Conservation (phyloP, 139 green algal genomes). For the Mychonastes homosphaera region DNA sequence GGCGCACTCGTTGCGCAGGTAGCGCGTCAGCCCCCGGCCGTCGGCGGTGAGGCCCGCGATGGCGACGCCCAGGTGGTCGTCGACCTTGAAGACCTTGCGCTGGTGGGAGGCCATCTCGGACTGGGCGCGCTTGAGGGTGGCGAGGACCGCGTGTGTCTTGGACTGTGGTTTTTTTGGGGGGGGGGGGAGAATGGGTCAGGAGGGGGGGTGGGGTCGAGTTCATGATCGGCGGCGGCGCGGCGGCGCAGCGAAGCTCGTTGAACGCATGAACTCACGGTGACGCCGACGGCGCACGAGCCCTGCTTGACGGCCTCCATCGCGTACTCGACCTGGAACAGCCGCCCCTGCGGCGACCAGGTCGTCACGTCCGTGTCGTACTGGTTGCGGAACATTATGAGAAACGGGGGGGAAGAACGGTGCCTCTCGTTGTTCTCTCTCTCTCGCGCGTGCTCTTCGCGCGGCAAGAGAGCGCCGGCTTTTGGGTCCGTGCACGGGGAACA, state of each 20-base stretch:
- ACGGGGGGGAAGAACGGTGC: no score
- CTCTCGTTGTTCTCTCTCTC: no score
- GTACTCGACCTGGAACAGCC: slow-evolving; percentile 95
- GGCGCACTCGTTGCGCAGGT: slow-evolving; percentile 95
- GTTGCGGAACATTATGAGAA: slow-evolving; percentile 10
- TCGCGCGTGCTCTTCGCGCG: no score
- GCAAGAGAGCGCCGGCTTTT: no score
- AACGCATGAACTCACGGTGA: slow-evolving; percentile 52
- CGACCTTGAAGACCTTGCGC: slow-evolving; percentile 92
- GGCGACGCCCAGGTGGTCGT: slow-evolving; percentile 95
- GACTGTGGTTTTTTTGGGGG: slow-evolving; percentile 63
- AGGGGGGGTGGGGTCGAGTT: neutral
- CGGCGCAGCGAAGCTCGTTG: neutral
- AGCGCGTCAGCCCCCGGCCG: slow-evolving; percentile 79
- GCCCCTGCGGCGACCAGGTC: slow-evolving; percentile 89
- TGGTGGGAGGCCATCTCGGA: slow-evolving; percentile 85
- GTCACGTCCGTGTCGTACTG: slow-evolving; percentile 97
- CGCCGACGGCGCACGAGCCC: slow-evolving; percentile 80
- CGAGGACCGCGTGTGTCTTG: slow-evolving; percentile 80
- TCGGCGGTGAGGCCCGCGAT: slow-evolving; percentile 91
- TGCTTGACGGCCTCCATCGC: slow-evolving; percentile 99
- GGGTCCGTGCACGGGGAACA: no score
- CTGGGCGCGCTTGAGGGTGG: slow-evolving; percentile 78
- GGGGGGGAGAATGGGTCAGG: neutral
- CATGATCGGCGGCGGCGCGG: neutral